Percentiles rank a stretch among this genome's conserved stretches.
These are phyloP conservation scores for Linum trigynum DNA, from an alignment of 345 rosid genomes.

Conservation along the genomic window DNA sequence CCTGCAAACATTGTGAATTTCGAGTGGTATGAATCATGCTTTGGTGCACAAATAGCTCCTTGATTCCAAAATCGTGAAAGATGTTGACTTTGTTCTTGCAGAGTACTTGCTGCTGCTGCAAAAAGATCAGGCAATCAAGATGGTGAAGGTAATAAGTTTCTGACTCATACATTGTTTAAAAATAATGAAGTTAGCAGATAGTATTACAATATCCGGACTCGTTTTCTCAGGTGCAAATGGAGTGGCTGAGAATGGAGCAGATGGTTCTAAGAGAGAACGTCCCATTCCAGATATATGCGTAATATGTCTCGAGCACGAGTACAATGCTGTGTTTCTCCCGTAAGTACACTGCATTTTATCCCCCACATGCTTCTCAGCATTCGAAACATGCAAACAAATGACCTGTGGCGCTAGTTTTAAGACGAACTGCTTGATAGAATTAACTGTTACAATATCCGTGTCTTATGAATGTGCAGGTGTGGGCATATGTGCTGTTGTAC, in stretches of 20 bases:
- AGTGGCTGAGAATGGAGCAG: conserved; percentile 37
- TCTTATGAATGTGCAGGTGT: conserved; percentile 45
- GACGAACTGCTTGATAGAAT: background rate
- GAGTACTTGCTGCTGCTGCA: conserved; percentile 90
- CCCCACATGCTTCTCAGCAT: background rate
- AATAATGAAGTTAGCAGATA: conserved; percentile 1
- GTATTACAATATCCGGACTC: conserved; percentile 11
- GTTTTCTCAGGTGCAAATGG: conserved; percentile 38
- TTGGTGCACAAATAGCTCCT: too few relatives aligned
- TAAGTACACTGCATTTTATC: conserved; percentile 29
- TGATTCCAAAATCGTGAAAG: too few relatives aligned
- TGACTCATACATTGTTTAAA: background rate
- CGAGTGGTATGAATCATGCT: too few relatives aligned
- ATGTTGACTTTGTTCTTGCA: conserved; percentile 23
- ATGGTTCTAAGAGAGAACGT: conserved; percentile 42
- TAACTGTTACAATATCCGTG: background rate
- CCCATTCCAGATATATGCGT: conserved; percentile 79
- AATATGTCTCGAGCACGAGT: conserved; percentile 91
- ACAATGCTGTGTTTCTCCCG: conserved; percentile 84
- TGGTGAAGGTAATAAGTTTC: conserved; percentile 41
- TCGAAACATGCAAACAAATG: background rate
- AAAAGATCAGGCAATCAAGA: conserved; percentile 44
- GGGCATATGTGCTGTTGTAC: conserved; percentile 97
- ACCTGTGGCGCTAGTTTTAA: background rate
- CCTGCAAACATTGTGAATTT: too few relatives aligned